Evolutionary conservation across 352 stramenopile genomes (phyloP), one percentile per base, ranked within the genome.

Genomic region (Globisporangium perplexum): DNA sequence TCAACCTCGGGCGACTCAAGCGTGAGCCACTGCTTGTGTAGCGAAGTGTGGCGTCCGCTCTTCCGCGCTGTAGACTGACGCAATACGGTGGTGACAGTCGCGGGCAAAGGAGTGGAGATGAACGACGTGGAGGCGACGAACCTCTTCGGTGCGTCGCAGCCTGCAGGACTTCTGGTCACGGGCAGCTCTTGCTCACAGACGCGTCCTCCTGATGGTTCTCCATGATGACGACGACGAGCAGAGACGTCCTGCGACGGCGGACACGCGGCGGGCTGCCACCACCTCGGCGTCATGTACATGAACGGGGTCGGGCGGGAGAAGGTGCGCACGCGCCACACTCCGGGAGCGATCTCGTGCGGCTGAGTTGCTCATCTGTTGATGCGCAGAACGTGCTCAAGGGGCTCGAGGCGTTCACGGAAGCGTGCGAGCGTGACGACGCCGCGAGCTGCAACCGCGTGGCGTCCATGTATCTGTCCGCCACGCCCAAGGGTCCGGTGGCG

Each of bases 361-460:
- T n/a, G n/a, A n/a, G n/a, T n/a, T n/a, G n/a, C n/a, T n/a, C n/a
- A n/a, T n/a, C n/a, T 12, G 31, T 38, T 11, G 15, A 26, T 45
- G 26, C 57, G 63, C 39, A 90, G 83, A 66, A 95, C 45, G 46
- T 77, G 15, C 17, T 52, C 14, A 88, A 92, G 54, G 85, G 62
- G 3, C 64, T 93, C 14, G 69, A 72, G 8, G 73, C 77, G 4
- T 90, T 89, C 61, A 89, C 90, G 53, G 59, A 86, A 50, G 85
- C 81, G 46, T 95, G 85, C 36, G 69, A 86, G 18, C 65, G 56
- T 28, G 84, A 92, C 24, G 84, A 94, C 20, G 81, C 80, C 30
- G 71, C 72, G 38, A 94, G 84, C 60, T 95, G 85, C 71, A 90
- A 90, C 64, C 79, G 83, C 15, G 75, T 93, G 17, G 85, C 79